Evolutionary conservation across 768 basidiomycete species (phyloP), one percentile per base, ranked within the genome.

Genomic region (Xerocomellus amylosporus): DNA sequence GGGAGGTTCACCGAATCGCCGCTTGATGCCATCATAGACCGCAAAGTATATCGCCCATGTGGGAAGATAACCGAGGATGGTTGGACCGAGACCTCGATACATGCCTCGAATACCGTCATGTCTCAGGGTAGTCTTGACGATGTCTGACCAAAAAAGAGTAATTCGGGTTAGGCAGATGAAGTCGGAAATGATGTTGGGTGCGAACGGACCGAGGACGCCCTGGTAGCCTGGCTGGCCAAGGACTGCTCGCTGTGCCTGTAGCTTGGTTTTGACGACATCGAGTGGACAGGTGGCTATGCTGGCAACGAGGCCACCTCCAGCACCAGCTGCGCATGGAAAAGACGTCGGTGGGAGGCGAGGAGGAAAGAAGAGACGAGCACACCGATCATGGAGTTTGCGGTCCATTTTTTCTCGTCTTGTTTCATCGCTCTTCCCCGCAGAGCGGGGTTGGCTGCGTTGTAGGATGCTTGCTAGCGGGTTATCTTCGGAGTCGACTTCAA

Each of bases 21-120:
- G 81, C 78, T 98, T 98, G 73, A 98, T 90, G 55, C 89, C 85
- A 74, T 99, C 97, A 74, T 98, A 98, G 24, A 98, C 93, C 20
- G 93, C 86, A 71, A 98, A 98, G 71, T 98, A 98, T 63, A 98
- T 98, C 24, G 94, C 97, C 97, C 95, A 98, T 3, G 96, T 98
- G 20, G 97, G 97, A 38, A 98, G 83, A 74, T 99, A 98, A 14
- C 97, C 97, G 8, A 95, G 80, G 52, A 99, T 82, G 19, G 97
- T 99, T 14, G 97, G 97, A 19, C 96, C 95, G 19, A 99, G 80
- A n/a, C 97, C 97, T 39, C 97, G 85, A 73, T 99, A 99, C 56
- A 98, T 77, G 14, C 97, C 97, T 51, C 88, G 84, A 48, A 97
- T 59, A 14, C 97, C 97, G 55, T 90, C 81, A 49, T 82, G 76